phyloP scores from a whole-genome alignment of 2,329 filamentous ascomycete species.

The Emydomyces testavorans region DNA sequence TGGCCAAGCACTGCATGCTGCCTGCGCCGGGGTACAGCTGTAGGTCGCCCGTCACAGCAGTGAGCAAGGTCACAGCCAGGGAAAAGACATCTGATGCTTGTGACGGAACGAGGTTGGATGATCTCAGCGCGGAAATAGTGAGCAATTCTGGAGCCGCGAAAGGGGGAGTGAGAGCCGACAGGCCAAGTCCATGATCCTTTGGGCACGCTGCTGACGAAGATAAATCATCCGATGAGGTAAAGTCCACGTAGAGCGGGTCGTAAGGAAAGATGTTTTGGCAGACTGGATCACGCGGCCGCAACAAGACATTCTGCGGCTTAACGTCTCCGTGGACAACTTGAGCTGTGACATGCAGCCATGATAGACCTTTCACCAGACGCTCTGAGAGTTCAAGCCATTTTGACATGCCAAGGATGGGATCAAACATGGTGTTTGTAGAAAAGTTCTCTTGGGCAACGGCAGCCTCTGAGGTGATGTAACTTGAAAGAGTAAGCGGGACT shows the following conservation, averaged over 20 bases:
- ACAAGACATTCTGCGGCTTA: conserved; percentile 38
- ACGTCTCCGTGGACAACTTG: conserved; percentile 39
- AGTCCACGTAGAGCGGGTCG: conserved; percentile 36
- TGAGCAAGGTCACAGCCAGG: conserved; percentile 36
- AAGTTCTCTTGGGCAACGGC: conserved; percentile 22
- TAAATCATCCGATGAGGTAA: conserved; percentile 29
- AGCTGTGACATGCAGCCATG: conserved; percentile 34
- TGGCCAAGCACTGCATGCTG: conserved; percentile 33
- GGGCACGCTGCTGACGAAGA: neutral
- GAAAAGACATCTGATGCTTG: conserved; percentile 37
- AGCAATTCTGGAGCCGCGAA: conserved; percentile 39
- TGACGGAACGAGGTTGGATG: conserved; percentile 27
- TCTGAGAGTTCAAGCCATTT: conserved; percentile 33
- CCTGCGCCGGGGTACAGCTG: conserved; percentile 33
- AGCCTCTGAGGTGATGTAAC: conserved; percentile 31
- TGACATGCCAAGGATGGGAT: conserved; percentile 34
- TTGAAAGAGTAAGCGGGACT: conserved; percentile 34
- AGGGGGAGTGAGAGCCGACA: conserved; percentile 35
- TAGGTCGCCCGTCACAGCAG: conserved; percentile 37
- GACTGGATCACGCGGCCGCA: conserved; percentile 22
- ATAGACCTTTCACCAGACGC: conserved; percentile 32
- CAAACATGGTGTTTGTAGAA: conserved; percentile 35
- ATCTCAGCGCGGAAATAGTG: conserved; percentile 23
- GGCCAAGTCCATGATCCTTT: conserved; percentile 13
- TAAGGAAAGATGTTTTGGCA: conserved; percentile 24